phyloP scores from a whole-genome alignment of 2,329 filamentous ascomycete genomes.

The Ophiostoma novo-ulmi region DNA sequence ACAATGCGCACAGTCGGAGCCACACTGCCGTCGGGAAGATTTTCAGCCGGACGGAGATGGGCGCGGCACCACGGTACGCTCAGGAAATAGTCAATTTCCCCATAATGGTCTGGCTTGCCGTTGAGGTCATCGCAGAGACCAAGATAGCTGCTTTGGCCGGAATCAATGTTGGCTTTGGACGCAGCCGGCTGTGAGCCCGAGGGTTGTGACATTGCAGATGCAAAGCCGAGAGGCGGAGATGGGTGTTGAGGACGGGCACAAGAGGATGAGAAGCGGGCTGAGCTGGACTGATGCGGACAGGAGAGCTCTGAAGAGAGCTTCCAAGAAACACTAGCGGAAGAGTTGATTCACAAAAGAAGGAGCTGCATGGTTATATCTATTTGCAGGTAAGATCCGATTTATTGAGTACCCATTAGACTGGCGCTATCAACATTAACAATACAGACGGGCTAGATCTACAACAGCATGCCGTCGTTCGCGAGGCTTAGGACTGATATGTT shows the following conservation, averaged over 20 bases:
- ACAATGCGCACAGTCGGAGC: slow-evolving; percentile 33
- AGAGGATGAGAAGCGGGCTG: no score
- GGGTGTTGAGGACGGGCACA: no score
- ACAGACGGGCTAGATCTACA: not conserved
- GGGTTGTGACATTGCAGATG: not conserved
- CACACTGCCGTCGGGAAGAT: not conserved
- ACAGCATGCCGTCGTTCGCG: not conserved
- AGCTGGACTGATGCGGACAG: not conserved
- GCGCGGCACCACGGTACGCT: slow-evolving; percentile 46
- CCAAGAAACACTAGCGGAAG: not conserved
- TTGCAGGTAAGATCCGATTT: not conserved
- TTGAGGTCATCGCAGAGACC: not conserved
- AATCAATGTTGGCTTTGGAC: not conserved
- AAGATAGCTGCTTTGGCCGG: not conserved
- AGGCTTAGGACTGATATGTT: not conserved
- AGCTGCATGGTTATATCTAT: not conserved
- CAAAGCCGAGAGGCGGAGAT: not conserved
- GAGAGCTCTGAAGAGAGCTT: not conserved
- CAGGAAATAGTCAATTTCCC: slow-evolving; percentile 30
- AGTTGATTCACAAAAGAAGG: not conserved
- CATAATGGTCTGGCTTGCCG: not conserved
- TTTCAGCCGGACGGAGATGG: slow-evolving; percentile 38
- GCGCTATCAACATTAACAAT: not conserved
- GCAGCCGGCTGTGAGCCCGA: not conserved
- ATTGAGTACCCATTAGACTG: not conserved